Conservation (phyloP, 2,329 filamentous ascomycete genomes). For the Phaeosphaeriaceae sp. region DNA sequence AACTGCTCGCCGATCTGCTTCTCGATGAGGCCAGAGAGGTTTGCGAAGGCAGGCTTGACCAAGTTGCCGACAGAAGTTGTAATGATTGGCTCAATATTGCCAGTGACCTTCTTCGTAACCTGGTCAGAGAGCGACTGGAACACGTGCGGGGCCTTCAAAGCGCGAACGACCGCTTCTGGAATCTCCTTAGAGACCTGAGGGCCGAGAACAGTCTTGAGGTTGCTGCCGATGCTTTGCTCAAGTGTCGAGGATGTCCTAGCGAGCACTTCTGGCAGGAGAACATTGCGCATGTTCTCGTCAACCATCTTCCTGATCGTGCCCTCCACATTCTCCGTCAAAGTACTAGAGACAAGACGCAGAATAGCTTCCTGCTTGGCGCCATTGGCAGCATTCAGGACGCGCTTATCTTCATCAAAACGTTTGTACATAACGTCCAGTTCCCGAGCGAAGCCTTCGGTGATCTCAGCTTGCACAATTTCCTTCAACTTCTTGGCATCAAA, state of each 20-base stretch:
- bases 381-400: slow-evolving; percentile 67
- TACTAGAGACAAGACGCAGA: slow-evolving; percentile 71
- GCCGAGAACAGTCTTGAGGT: slow-evolving; percentile 71
- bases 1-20: slow-evolving; percentile 62
- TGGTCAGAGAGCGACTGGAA: slow-evolving; percentile 75
- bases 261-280: slow-evolving; percentile 77
- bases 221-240: slow-evolving; percentile 73
- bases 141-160: slow-evolving; percentile 76
- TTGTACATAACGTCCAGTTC: slow-evolving; percentile 65
- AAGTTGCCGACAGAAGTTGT: slow-evolving; percentile 63
- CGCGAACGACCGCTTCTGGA: slow-evolving; percentile 70
- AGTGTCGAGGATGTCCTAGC: slow-evolving; percentile 72
- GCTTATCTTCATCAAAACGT: slow-evolving; percentile 73
- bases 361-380: slow-evolving; percentile 73
- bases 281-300: slow-evolving; percentile 74
- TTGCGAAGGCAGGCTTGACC: slow-evolving; percentile 70
- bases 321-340: slow-evolving; percentile 74
- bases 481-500: slow-evolving; percentile 63
- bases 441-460: slow-evolving; percentile 53
- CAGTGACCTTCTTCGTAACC: slow-evolving; percentile 70
- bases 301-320: slow-evolving; percentile 80
- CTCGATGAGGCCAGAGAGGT: slow-evolving; percentile 72
- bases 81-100: slow-evolving; percentile 72
- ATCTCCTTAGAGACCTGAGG: slow-evolving; percentile 75
- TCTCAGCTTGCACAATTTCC: slow-evolving; percentile 55